Evolutionary conservation across 345 rosid genomes (phyloP).

Genomic region (Microcos paniculata): DNA sequence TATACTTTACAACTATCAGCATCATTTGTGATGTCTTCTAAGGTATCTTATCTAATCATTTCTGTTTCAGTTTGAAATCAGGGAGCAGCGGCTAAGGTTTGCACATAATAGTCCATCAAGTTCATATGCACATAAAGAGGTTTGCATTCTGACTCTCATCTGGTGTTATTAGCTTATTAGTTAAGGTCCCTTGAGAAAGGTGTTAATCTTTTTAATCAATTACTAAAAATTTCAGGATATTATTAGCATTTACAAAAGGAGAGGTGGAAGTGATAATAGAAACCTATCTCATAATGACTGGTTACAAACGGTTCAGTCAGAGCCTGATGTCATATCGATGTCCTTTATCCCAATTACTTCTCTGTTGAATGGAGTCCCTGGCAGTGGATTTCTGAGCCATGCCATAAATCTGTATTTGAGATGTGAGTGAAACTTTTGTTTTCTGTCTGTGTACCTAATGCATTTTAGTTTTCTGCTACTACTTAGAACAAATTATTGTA

Average conservation of each 20-base stretch:
- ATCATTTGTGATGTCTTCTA: neutral
- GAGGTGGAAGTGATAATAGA: conserved; percentile 80
- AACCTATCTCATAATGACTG: conserved; percentile 72
- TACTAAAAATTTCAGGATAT: conserved; percentile 56
- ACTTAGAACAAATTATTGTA: neutral
- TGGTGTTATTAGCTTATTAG: neutral
- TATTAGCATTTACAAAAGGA: conserved; percentile 67
- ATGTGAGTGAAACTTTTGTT: conserved; percentile 54
- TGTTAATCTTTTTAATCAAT: neutral
- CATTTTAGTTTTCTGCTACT: conserved; percentile 6
- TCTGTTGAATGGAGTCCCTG: conserved; percentile 86
- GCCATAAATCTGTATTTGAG: conserved; percentile 93
- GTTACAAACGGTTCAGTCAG: conserved; percentile 82
- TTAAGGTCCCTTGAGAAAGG: conserved; percentile 7
- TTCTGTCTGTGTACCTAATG: conserved; percentile 13
- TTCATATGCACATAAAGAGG: conserved; percentile 89
- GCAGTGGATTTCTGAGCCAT: conserved; percentile 93
- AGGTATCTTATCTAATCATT: conserved; percentile 19
- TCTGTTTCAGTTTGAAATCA: conserved; percentile 61
- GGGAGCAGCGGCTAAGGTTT: conserved; percentile 82
- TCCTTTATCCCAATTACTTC: conserved; percentile 91
- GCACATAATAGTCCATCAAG: conserved; percentile 69
- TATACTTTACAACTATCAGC: neutral
- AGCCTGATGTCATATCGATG: conserved; percentile 94
- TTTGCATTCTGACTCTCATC: conserved; percentile 19